Conservation (phyloP, 2,329 filamentous ascomycete genomes). For the Aaosphaeria pasadenensis region DNA sequence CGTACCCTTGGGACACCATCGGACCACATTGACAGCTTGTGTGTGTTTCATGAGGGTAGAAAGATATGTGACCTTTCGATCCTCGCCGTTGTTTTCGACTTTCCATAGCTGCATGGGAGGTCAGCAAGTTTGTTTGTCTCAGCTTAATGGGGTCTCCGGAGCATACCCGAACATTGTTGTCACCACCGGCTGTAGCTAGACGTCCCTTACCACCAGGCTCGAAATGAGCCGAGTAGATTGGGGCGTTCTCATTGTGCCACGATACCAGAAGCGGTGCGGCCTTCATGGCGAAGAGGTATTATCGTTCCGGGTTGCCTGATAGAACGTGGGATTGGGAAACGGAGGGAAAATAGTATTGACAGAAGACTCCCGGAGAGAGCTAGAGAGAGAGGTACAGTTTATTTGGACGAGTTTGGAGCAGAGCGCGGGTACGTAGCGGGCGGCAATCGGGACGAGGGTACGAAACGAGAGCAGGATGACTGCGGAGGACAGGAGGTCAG, state of each 20-base stretch:
- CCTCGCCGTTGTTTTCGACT: slow-evolving; percentile 79
- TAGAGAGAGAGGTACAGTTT: too few relatives aligned
- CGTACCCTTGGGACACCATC: slow-evolving; percentile 89
- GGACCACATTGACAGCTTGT: slow-evolving; percentile 95
- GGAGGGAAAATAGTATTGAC: not conserved
- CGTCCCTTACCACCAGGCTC: slow-evolving; percentile 88
- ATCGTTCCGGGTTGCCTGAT: not conserved
- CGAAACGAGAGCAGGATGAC: too few relatives aligned
- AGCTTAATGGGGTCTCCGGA: slow-evolving; percentile 5
- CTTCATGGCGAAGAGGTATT: slow-evolving; percentile 65
- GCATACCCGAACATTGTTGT: slow-evolving; percentile 89
- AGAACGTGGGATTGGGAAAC: not conserved
- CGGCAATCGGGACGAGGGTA: too few relatives aligned
- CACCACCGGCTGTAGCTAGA: slow-evolving; percentile 89
- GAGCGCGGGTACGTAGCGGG: too few relatives aligned
- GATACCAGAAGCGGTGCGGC: slow-evolving; percentile 93
- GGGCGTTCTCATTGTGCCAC: slow-evolving; percentile 97
- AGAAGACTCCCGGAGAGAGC: not conserved
- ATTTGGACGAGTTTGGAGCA: too few relatives aligned
- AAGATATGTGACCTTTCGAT: slow-evolving; percentile 85
- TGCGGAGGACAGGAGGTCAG: too few relatives aligned
- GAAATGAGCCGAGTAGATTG: slow-evolving; percentile 97
- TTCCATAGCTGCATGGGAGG: slow-evolving; percentile 71
- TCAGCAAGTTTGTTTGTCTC: slow-evolving; percentile 31
- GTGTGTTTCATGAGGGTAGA: slow-evolving; percentile 91